Evolutionary conservation across 2,329 filamentous ascomycete species (phyloP), one percentile per base, ranked within the genome.

Genomic region (Talaromyces sp.): DNA sequence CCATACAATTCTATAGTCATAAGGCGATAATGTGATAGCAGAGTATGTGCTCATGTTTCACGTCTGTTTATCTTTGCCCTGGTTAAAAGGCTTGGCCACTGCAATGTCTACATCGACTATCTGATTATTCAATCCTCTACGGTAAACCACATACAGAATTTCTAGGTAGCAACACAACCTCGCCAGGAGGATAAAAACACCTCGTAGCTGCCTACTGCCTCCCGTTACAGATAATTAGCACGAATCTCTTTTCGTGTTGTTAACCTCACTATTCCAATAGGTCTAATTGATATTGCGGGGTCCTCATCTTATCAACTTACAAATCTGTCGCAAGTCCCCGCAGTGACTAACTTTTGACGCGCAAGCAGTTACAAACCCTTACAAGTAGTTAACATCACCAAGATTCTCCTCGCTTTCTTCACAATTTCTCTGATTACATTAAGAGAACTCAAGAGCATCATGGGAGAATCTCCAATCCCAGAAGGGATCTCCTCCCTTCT

Each of bases 401-500:
- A 27, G 22, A 45, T 3, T 13, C 15, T 15, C 8, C 3, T 31
- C 25, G 7, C 33, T 22, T 11, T 59, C 3, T 31, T 27, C 22
- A 9, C 11, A 57, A 15, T 1, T 31, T 33, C 56, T n/a, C 2
- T 39, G 27, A 7, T 13, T n/a, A n/a, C 11, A 43, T 33, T 9
- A 15, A 7, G 11, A 7, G 33, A 25, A n/a, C n/a, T 3, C 15
- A 41, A 31, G 22, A 59, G 56, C 52, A 56, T 22, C 19, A 62
- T 62, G 60, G 60, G 60, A 27, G 47, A 71, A 60, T 64, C 72
- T 69, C 67, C 69, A 54, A 66, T 68, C 49, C 73, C 90, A 4
- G 90, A 91, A 79, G 91, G 91, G 61, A 87, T 94, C 74, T 90
- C 88, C 73, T 94, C 91, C 73, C 90, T 95, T 74, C 83, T 95